Evolutionary conservation across 2,329 filamentous ascomycete genomes (phyloP), one percentile per base, ranked within the genome.

Genomic region (Sclerotinia nivalis): DNA sequence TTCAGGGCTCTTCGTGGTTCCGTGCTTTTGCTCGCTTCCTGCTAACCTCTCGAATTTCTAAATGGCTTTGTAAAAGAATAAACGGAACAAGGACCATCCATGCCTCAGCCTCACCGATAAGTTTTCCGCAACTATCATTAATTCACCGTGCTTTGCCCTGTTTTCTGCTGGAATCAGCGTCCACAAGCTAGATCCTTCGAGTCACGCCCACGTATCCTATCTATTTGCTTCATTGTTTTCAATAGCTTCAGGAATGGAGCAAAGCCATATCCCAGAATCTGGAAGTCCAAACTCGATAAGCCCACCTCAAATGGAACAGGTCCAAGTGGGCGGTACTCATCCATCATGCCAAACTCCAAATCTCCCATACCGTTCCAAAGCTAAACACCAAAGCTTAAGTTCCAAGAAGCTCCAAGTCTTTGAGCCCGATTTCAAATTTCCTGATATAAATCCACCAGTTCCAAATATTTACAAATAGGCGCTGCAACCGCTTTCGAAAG

Each of bases 1-100:
- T 40, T 52, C 60, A 52, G 20, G 60, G 61, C 37, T 28, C 31
- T 64, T 52, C 61, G 47, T 40, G n/a, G 31, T 40, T 52, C 61
- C 34, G 31, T 28, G 45, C 60, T 62, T 62, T 61, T 34, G 43
- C 28, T 49, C 60, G 45, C 60, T 40, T 37, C 60, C 34, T n/a
- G 10, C 13, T 37, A 15, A 10, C 47, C 45, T 50, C 28, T 64
- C 47, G 22, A 64, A 18, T 25, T 15, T 52, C 28, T 52, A 25
- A 47, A n/a, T 52, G 12, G 47, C 31, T 64, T 52, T 45, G 31
- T 37, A 13, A 18, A 52, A 13, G n/a, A 13, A 52, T 1, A 28
- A 28, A 8, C 15, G 20, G 5, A 40, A 40, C 61, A 65, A 40
- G 61, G 61, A 40, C 47, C n/a, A 52, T 65, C 61, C 61, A 28